Evolutionary conservation across 768 basidiomycete genomes (phyloP).

Genomic region (Mycena latifolia): DNA sequence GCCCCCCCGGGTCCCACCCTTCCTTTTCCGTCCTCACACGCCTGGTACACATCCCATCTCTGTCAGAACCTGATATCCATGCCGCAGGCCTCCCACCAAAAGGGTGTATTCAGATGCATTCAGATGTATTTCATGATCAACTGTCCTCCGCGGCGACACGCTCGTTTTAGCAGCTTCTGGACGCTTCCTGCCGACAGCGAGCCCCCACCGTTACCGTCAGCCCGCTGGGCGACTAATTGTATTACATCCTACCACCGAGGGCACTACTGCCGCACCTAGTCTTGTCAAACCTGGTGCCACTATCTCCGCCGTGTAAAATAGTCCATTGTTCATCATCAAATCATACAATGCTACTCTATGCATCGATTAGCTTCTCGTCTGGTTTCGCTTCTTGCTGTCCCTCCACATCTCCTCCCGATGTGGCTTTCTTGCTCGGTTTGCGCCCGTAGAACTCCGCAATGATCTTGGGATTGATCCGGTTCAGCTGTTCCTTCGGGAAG

Average conservation of each 20-base stretch:
- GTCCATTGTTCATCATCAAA: constrained; percentile 29
- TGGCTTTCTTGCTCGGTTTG: constrained; percentile 77
- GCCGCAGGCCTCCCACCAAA: constrained; percentile 3
- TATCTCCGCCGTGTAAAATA: constrained; percentile 29
- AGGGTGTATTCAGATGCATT: constrained; percentile 21
- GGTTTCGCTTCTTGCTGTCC: constrained; percentile 55
- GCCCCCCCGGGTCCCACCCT: background rate
- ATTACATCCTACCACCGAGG: constrained; percentile 11
- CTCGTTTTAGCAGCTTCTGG: constrained; percentile 17
- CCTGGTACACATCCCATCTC: constrained; percentile 14
- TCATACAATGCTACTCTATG: constrained; percentile 49
- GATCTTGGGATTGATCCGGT: constrained; percentile 98
- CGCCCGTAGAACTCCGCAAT: constrained; percentile 93
- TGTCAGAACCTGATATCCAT: constrained; percentile 19
- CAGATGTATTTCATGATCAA: constrained; percentile 17
- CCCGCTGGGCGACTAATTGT: background rate
- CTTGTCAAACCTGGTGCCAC: constrained; percentile 14
- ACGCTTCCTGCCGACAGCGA: constrained; percentile 19
- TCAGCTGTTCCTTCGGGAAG: constrained; percentile 98
- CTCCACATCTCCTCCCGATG: constrained; percentile 59
- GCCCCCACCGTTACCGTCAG: constrained; percentile 15
- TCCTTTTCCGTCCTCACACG: background rate
- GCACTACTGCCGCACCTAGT: constrained; percentile 19
- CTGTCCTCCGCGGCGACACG: constrained; percentile 24
- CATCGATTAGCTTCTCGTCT: constrained; percentile 71